Conservation (phyloP, 108 stramenopile species). For the Nitzschia sp. region DNA sequence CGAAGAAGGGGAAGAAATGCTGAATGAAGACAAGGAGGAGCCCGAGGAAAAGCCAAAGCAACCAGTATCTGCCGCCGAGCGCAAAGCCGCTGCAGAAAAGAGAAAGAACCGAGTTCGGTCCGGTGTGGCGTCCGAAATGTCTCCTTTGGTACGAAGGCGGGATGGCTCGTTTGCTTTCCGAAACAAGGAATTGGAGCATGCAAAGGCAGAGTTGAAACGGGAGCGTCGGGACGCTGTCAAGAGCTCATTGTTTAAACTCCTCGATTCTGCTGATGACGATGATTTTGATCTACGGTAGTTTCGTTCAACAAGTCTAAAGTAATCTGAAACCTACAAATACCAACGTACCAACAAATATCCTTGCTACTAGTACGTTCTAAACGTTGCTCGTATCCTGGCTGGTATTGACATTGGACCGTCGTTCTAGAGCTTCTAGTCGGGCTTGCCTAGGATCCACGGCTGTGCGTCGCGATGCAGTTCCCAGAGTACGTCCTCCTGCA, state of each 20-base stretch:
- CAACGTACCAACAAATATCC: background rate
- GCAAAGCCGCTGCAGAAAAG: slow-evolving; percentile 16
- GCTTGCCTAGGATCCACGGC: slow-evolving; percentile 39
- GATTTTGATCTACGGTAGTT: background rate
- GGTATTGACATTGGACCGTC: slow-evolving; percentile 10
- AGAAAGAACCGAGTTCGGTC: slow-evolving; percentile 16
- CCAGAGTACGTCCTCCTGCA: slow-evolving; percentile 28
- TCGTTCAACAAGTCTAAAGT: background rate
- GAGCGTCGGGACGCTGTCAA: slow-evolving; percentile 19
- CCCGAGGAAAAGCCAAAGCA: background rate
- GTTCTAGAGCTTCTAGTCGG: slow-evolving; percentile 42
- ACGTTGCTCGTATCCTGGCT: background rate
- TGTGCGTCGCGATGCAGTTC: slow-evolving; percentile 27
- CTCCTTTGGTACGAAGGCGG: slow-evolving; percentile 25
- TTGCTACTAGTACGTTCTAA: background rate
- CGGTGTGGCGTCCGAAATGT: slow-evolving; percentile 28
- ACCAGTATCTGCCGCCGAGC: background rate
- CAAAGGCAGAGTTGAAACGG: slow-evolving; percentile 24
- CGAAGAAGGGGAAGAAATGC: slow-evolving; percentile 21
- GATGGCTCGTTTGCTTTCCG: slow-evolving; percentile 37
- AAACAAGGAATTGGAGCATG: slow-evolving; percentile 33
- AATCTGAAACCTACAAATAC: background rate
- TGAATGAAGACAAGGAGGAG: background rate
- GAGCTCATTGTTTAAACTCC: slow-evolving; percentile 21
- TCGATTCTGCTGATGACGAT: slow-evolving; percentile 16